These are phyloP conservation scores for Lathyrus oleraceus DNA, from an alignment of 306 rosid species.

Conservation along the genomic window DNA sequence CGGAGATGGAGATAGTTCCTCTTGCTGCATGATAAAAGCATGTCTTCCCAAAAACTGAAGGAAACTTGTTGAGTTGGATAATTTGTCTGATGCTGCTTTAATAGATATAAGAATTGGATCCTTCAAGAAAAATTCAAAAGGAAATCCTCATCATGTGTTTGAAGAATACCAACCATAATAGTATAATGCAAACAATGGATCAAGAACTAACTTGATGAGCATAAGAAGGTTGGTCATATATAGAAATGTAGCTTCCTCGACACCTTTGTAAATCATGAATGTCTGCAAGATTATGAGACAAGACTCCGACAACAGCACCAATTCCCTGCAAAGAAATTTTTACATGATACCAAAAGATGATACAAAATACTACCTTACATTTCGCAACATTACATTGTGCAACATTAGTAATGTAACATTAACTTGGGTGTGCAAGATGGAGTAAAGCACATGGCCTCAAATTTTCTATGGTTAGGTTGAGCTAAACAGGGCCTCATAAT, in stretches of 20 bases:
- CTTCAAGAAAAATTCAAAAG: conserved; percentile 42
- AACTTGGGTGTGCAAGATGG: too few relatives aligned
- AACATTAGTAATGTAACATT: not conserved
- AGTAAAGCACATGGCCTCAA: too few relatives aligned
- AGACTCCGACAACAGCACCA: conserved; percentile 93
- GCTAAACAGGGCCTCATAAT: too few relatives aligned
- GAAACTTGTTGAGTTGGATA: conserved; percentile 80
- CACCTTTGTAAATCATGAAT: conserved; percentile 61
- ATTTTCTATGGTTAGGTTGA: too few relatives aligned
- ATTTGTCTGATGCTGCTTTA: conserved; percentile 71
- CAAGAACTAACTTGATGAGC: conserved; percentile 59
- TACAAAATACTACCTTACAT: not conserved
- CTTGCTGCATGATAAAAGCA: conserved; percentile 83
- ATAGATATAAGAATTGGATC: conserved; percentile 80
- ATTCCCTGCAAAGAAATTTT: conserved; percentile 47
- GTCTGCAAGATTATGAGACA: conserved; percentile 88
- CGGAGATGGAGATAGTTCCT: conserved; percentile 54
- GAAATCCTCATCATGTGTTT: conserved; percentile 19
- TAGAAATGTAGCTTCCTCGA: conserved; percentile 87
- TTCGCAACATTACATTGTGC: not conserved
- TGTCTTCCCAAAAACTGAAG: conserved; percentile 86
- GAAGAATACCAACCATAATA: not conserved
- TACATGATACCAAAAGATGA: conserved; percentile 24
- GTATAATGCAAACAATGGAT: not conserved
- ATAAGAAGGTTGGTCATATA: conserved; percentile 82